Conservation (phyloP, 2,329 filamentous ascomycete species). For the Aspergillus aculeatus region DNA sequence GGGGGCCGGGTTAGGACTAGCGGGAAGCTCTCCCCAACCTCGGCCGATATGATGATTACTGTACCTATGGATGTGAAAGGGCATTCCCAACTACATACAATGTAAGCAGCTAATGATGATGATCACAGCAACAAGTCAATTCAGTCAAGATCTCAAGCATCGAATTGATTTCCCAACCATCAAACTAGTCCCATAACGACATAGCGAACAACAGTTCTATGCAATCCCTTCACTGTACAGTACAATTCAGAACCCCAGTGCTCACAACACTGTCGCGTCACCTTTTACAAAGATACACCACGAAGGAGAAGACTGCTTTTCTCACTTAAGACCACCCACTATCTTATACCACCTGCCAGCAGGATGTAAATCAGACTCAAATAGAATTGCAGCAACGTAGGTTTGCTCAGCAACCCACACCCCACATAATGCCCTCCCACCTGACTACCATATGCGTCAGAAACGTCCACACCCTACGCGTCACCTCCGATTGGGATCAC, state of each 20-base stretch:
- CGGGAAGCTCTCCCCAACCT: neutral
- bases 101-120: too few relatives aligned
- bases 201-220: neutral
- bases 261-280: neutral
- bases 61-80: too few relatives aligned
- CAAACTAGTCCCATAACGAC: neutral
- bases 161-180: too few relatives aligned
- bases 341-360: neutral
- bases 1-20: conserved; percentile 12
- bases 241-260: neutral
- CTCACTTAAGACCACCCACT: neutral
- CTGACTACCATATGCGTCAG: neutral
- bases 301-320: neutral
- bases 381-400: neutral
- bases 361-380: neutral
- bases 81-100: too few relatives aligned
- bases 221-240: neutral
- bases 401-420: neutral
- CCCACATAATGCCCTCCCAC: neutral
- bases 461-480: conserved; percentile 13
- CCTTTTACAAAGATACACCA: neutral
- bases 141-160: too few relatives aligned
- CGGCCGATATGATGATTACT: neutral
- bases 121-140: too few relatives aligned
- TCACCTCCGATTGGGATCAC: conserved; percentile 33